phyloP scores from a whole-genome alignment of 2,329 filamentous ascomycete genomes.

The Calonectria fujianensis region DNA sequence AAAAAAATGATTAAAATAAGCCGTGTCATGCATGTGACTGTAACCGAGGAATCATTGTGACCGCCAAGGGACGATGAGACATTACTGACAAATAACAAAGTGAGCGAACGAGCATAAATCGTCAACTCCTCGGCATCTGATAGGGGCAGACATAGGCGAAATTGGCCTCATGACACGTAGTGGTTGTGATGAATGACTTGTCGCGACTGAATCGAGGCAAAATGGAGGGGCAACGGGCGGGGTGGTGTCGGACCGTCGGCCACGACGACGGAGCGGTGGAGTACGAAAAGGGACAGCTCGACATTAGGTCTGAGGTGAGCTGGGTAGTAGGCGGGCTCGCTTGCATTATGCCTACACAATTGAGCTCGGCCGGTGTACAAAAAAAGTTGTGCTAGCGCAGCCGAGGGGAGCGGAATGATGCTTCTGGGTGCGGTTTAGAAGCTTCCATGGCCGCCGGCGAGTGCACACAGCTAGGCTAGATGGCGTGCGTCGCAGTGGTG shows the following conservation, averaged over 20 bases:
- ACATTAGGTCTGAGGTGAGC: slow-evolving; percentile 28
- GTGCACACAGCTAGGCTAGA: neutral
- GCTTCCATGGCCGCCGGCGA: slow-evolving; percentile 13
- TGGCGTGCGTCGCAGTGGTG: slow-evolving; percentile 13
- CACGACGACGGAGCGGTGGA: neutral
- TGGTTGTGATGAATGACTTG: slow-evolving; percentile 18
- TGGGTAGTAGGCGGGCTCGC: neutral
- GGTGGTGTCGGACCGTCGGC: slow-evolving; percentile 32
- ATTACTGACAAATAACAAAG: neutral
- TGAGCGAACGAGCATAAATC: too few species aligned
- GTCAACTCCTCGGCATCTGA: neutral
- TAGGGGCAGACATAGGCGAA: neutral
- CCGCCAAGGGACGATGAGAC: neutral
- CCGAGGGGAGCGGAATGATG: neutral
- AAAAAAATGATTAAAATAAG: slow-evolving; percentile 48
- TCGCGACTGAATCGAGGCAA: slow-evolving; percentile 3
- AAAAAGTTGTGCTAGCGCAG: slow-evolving; percentile 1
- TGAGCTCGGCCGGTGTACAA: neutral
- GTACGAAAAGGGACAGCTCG: neutral
- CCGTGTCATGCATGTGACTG: neutral
- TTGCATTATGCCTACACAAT: neutral
- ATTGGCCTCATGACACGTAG: slow-evolving; percentile 23
- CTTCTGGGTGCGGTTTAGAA: slow-evolving; percentile 30
- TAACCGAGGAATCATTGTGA: neutral
- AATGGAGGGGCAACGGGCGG: slow-evolving; percentile 3